A percentile compares a stretch with the other conserved stretches of the same genome.
phyloP scores from a whole-genome alignment of 495 filamentous ascomycete genomes.

The Annulohypoxylon nitens region DNA sequence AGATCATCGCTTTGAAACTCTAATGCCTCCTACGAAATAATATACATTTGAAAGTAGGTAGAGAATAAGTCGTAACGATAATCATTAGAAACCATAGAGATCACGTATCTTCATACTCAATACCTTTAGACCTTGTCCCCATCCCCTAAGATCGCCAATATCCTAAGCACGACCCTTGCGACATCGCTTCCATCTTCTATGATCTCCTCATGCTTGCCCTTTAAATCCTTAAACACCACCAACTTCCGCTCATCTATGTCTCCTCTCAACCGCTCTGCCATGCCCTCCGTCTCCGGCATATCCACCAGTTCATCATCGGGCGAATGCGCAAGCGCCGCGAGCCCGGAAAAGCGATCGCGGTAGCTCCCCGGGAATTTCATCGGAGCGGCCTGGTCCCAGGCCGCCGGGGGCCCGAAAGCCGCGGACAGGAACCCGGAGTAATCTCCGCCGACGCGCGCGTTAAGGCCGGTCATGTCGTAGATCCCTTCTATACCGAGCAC shows the following conservation, averaged over 20 bases:
- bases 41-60: background rate
- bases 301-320: slow-evolving; percentile 68
- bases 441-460: slow-evolving; percentile 41
- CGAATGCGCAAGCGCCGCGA: slow-evolving; percentile 72
- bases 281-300: slow-evolving; percentile 68
- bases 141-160: slow-evolving; percentile 27
- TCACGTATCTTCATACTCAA: background rate
- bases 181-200: slow-evolving; percentile 45
- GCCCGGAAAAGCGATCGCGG: slow-evolving; percentile 57
- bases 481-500: slow-evolving; percentile 49
- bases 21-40: background rate
- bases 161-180: slow-evolving; percentile 37
- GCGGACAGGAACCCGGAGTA: slow-evolving; percentile 43
- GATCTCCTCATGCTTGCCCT: slow-evolving; percentile 72
- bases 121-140: background rate
- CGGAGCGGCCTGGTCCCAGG: slow-evolving; percentile 50
- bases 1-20: slow-evolving; percentile 1
- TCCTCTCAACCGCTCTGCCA: slow-evolving; percentile 51
- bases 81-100: background rate
- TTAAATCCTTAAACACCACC: slow-evolving; percentile 61
- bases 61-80: background rate
- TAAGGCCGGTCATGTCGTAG: slow-evolving; percentile 48
- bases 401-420: slow-evolving; percentile 45
- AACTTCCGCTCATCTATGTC: slow-evolving; percentile 46
- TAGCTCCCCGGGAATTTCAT: slow-evolving; percentile 49